Base-by-base conservation (phyloP, 495 filamentous ascomycete genomes). In the Barbatosphaeria neglecta region DNA sequence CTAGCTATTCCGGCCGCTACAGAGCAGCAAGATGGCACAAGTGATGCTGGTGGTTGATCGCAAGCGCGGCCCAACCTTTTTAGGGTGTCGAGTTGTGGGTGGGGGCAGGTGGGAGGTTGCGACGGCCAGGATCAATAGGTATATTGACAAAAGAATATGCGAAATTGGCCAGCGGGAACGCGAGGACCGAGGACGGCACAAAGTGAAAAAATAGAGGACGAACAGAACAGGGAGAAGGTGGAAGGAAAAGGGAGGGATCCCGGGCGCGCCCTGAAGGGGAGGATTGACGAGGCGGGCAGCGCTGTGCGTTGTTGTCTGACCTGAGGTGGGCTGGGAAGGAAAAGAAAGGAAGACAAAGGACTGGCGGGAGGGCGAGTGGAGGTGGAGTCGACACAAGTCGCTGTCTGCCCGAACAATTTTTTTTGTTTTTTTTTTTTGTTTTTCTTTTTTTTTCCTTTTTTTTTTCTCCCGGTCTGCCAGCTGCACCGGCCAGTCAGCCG, bases 351-450 rank as follows among this genome's bases (percentile, higher is more conserved):
- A 41, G 45, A 35, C 44, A 19, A 46, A 37, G 31, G 28, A 39
- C 15, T 40, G 22, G 33, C 18, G 25, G 20, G 38, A 22, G 19
- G 41, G 31, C 16, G 22, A 37, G 45, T 20, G 33, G 15, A 47
- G 37, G 42, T 25, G 25, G 35, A 23, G 28, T 25, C 43, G 43
- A 37, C 19, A 38, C 20, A 22, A 16, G 16, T 13, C 24, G 24
- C 24, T 4, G 24, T 4, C 24, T 25, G 9, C 4, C 4, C 24
- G 24, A 17, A 40, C 10, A 6, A 19, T 39, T 46, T 47, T 31
- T 31, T 47, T 28, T 47, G 16, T 47, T 16, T 19, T 37, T 39
- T 46, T 47, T 31, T 31, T 47, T 28, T 47, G 20, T 20, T 48
- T n/a, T 38, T 20, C 24, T 24, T 35, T 41, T 43, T 41, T 41